These are phyloP conservation scores for Kodamaea nitidulidarum DNA, from an alignment of 805 yeast species.

Conservation along the genomic window DNA sequence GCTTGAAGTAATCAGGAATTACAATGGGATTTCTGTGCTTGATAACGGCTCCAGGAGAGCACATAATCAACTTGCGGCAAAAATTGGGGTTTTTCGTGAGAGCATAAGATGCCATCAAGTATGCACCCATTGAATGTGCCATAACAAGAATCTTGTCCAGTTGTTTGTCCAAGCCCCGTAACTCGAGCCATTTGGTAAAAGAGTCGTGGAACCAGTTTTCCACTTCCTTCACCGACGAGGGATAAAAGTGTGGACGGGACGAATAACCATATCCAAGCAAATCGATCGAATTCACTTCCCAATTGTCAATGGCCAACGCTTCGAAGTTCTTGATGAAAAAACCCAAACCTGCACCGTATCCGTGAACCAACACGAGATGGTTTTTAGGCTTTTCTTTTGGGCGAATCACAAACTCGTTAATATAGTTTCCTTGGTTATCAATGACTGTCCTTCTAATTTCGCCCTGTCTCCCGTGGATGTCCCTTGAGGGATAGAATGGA, in stretches of 20 bases:
- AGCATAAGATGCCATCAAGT: slow-evolving; percentile 66
- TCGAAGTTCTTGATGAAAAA: slow-evolving; percentile 38
- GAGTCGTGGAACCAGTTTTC: slow-evolving; percentile 66
- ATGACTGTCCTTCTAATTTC: slow-evolving; percentile 31
- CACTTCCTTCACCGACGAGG: slow-evolving; percentile 28
- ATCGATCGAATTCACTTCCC: slow-evolving; percentile 85
- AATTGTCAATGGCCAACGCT: slow-evolving; percentile 34
- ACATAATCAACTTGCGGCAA: slow-evolving; percentile 66
- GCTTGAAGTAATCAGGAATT: slow-evolving; percentile 74
- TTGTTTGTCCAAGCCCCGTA: slow-evolving; percentile 36
- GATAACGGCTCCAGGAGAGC: slow-evolving; percentile 86
- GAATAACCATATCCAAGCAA: slow-evolving; percentile 89
- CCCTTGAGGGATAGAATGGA: slow-evolving; percentile 43
- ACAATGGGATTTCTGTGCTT: slow-evolving; percentile 39
- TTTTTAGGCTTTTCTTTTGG: slow-evolving; percentile 24
- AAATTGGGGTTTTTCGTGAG: slow-evolving; percentile 51
- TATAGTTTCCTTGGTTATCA: slow-evolving; percentile 26
- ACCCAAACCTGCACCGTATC: slow-evolving; percentile 45
- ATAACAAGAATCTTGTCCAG: slow-evolving; percentile 50
- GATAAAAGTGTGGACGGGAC: slow-evolving; percentile 67
- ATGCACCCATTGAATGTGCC: slow-evolving; percentile 95
- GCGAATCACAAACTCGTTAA: slow-evolving; percentile 41
- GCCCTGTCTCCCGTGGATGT: slow-evolving; percentile 24
- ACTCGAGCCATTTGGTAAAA: slow-evolving; percentile 56
- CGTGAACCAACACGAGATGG: slow-evolving; percentile 43